A percentile compares a stretch with the other conserved stretches of the same genome.
Conservation (phyloP, 352 stramenopile genomes). For the Globisporangium megalacanthum region DNA sequence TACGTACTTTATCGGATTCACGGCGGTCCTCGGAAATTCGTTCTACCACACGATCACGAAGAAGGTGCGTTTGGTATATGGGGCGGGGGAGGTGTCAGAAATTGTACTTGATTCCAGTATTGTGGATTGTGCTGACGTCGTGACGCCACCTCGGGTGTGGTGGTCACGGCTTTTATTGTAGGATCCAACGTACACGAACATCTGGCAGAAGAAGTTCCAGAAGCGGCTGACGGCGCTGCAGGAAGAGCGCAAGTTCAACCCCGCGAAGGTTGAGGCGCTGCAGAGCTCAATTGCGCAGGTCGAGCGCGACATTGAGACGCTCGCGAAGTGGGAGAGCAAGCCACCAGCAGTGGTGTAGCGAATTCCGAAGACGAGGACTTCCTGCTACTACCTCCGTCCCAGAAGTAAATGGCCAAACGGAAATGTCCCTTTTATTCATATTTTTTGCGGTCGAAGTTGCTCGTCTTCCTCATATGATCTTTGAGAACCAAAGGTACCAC, state of each 20-base stretch:
- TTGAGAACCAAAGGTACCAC: no score
- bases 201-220: conserved; percentile 70
- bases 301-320: conserved; percentile 54
- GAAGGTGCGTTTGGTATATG: conserved; percentile 24
- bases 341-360: conserved; percentile 4
- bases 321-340: conserved; percentile 46
- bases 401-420: no score
- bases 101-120: neutral
- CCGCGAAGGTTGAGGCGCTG: conserved; percentile 35
- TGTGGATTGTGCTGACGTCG: no score
- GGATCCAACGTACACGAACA: conserved; percentile 80
- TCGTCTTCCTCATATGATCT: no score
- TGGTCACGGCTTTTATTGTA: conserved; percentile 1
- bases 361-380: neutral
- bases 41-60: conserved; percentile 81
- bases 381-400: no score
- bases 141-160: no score
- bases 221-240: conserved; percentile 35
- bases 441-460: no score
- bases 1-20: conserved; percentile 88
- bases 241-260: conserved; percentile 50
- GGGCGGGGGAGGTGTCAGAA: neutral
- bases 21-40: conserved; percentile 70
- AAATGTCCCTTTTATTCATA: no score
- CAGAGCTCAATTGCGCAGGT: conserved; percentile 42